These are phyloP conservation scores for Trypethelium eluteriae DNA, from an alignment of 495 filamentous ascomycete species.

Conservation along the genomic window DNA sequence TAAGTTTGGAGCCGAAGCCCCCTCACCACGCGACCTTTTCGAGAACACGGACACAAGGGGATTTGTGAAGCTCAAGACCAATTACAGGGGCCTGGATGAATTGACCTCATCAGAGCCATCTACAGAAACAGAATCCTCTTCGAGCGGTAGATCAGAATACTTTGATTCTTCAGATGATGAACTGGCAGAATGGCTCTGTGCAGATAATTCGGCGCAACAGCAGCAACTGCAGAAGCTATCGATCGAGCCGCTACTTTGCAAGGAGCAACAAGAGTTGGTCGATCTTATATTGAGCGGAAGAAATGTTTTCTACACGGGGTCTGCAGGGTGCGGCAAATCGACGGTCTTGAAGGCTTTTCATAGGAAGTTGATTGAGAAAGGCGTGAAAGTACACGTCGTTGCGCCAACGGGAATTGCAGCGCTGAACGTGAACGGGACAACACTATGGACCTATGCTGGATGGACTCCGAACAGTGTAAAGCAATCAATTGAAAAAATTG, in stretches of 20 bases:
- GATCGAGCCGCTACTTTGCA: conserved; percentile 27
- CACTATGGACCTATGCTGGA: conserved; percentile 49
- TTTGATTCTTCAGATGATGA: too few relatives aligned
- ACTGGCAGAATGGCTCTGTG: too few relatives aligned
- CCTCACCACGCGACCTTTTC: too few relatives aligned
- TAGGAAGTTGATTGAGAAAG: conserved; percentile 31
- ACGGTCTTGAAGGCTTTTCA: conserved; percentile 47
- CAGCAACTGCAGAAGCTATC: neutral
- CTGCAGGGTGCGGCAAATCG: conserved; percentile 55
- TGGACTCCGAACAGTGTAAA: conserved; percentile 39
- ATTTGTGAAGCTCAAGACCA: too few relatives aligned
- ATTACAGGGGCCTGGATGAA: too few relatives aligned
- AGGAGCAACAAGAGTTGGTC: conserved; percentile 44
- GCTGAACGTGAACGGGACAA: conserved; percentile 46
- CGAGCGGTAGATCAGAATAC: too few relatives aligned
- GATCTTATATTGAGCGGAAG: conserved; percentile 40
- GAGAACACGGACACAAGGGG: too few relatives aligned
- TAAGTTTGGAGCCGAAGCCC: too few relatives aligned
- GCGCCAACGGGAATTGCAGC: conserved; percentile 53
- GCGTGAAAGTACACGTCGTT: conserved; percentile 41
- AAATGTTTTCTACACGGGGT: conserved; percentile 58
- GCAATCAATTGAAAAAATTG: conserved; percentile 27
- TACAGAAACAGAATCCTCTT: too few relatives aligned
- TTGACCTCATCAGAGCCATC: too few relatives aligned
- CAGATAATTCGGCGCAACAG: too few relatives aligned